Base-by-base conservation (phyloP, 352 stramenopile genomes). In the Phytopythium ostracodes region DNA sequence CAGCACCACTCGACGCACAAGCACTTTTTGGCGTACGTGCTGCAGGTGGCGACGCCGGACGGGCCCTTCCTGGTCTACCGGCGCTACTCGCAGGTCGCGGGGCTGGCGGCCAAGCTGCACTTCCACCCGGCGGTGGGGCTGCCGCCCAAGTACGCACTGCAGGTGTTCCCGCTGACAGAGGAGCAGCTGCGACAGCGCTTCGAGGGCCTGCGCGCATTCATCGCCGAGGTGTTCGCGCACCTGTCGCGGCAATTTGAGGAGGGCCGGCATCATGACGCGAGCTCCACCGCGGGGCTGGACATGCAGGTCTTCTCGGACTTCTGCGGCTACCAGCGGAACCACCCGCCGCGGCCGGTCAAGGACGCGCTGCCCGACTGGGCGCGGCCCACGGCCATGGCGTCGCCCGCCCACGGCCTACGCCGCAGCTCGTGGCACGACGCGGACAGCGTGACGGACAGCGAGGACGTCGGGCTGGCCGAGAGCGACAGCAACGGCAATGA, bases 231-330 rank as follows among this genome's bases (percentile, higher is more conserved):
- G 4, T 74, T 89, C 43, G 55, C 47, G 10, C 70, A 84, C 44
- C 57, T 94, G 18, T 49, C 59, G 4, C 61, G 56, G 25, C 74
- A 87, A 54, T 72, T 87, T 51, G 71, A 79, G 11, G 68, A 78
- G 11, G 81, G 84, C 1, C 36, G 84, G 44, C 84, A 92, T 22
- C 82, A 92, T 55, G 82, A 91, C 63, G 68, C 75, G 4, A 64
- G 60, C 53, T 89, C 79, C 1, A 73, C 64, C 42, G 80, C 81
- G 2, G 82, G 82, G 0, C 64, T 87, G n/a, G 84, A 94, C 64
- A 92, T 94, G 77, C 84, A 94, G 71, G 78, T 89, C 60, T 90
- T 91, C 63, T 84, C 76, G 59, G 84, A 92, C 63, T 94, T 94
- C 75, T 66, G 91, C 27, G 66, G 69, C 8, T 64, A 79, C 43